phyloP scores from a whole-genome alignment of 257 asterid species.

The Nicotiana undulata region DNA sequence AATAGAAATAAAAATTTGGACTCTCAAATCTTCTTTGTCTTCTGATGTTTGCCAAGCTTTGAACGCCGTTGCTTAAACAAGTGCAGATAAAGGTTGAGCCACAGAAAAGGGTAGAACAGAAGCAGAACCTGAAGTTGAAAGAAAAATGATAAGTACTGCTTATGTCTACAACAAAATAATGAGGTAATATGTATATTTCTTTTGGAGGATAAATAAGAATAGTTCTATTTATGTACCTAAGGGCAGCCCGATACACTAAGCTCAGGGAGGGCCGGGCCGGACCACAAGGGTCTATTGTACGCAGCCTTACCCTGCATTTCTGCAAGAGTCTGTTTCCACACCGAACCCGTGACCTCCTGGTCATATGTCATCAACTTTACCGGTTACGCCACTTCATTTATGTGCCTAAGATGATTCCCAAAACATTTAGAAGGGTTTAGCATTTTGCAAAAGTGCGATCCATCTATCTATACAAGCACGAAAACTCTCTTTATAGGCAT shows the following conservation, averaged over 20 bases:
- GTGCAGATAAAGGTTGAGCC: conserved; percentile 93
- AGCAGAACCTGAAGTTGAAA: conserved; percentile 51
- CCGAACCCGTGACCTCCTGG: too few relatives aligned
- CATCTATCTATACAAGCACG: not conserved
- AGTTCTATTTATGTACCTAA: not conserved
- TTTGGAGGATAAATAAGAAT: not conserved
- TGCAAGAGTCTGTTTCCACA: rapidly evolving
- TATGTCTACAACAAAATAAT: not conserved
- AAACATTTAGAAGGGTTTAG: not conserved
- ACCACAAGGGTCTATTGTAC: too few relatives aligned
- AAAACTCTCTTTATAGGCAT: not conserved
- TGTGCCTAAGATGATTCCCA: not conserved
- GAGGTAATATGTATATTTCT: not conserved
- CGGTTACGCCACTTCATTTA: too few relatives aligned
- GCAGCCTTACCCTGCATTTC: too few relatives aligned
- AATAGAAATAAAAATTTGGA: not conserved
- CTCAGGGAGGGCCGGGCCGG: too few relatives aligned
- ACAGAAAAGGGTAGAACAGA: conserved; percentile 63
- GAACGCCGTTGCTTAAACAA: conserved; percentile 78
- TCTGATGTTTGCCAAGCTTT: conserved; percentile 64
- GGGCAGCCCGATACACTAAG: too few relatives aligned
- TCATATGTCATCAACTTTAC: too few relatives aligned
- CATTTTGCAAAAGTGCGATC: not conserved
- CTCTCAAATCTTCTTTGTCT: conserved; percentile 29
- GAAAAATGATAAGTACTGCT: not conserved